Percentiles rank a stretch among this genome's conserved stretches.
Conservation (phyloP, 768 basidiomycete genomes). For the Lyophyllum shimeji region DNA sequence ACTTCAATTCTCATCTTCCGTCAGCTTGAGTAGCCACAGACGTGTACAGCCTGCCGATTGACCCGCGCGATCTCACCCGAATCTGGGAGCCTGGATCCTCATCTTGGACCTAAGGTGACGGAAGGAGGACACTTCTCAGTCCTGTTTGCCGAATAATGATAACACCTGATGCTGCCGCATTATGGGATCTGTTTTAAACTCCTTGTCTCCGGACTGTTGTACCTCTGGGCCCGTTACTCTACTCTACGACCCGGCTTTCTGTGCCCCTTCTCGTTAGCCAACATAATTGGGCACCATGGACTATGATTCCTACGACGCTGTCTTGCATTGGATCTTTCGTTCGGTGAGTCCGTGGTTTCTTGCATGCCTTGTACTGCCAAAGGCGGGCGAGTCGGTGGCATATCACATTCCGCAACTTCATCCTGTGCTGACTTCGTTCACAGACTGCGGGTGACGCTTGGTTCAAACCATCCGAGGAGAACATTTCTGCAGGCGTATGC, state of each 20-base stretch:
- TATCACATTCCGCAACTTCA: not conserved
- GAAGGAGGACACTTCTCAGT: slow-evolving; percentile 24
- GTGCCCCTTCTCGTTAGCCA: slow-evolving; percentile 25
- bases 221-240: slow-evolving; percentile 30
- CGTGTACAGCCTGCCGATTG: slow-evolving; percentile 25
- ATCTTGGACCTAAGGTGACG: slow-evolving; percentile 16
- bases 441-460: slow-evolving; percentile 82
- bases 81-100: slow-evolving; percentile 28
- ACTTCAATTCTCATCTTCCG: slow-evolving; percentile 19
- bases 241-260: slow-evolving; percentile 33
- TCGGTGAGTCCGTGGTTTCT: slow-evolving; percentile 41
- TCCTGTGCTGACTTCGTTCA: not conserved
- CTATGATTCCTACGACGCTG: slow-evolving; percentile 79
- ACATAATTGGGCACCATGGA: slow-evolving; percentile 50
- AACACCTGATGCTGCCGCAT: slow-evolving; percentile 29
- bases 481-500: slow-evolving; percentile 77
- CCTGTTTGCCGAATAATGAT: slow-evolving; percentile 31
- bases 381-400: not conserved
- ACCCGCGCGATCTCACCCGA: slow-evolving; percentile 28
- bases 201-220: slow-evolving; percentile 23
- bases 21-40: slow-evolving; percentile 12
- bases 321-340: slow-evolving; percentile 78
- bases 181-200: slow-evolving; percentile 38
- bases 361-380: not conserved
- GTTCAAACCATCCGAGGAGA: slow-evolving; percentile 86